Percentiles rank a stretch among this genome's conserved stretches.
phyloP scores from a whole-genome alignment of 371 early-diverging fungal genomes.

The Mucor ambiguus region DNA sequence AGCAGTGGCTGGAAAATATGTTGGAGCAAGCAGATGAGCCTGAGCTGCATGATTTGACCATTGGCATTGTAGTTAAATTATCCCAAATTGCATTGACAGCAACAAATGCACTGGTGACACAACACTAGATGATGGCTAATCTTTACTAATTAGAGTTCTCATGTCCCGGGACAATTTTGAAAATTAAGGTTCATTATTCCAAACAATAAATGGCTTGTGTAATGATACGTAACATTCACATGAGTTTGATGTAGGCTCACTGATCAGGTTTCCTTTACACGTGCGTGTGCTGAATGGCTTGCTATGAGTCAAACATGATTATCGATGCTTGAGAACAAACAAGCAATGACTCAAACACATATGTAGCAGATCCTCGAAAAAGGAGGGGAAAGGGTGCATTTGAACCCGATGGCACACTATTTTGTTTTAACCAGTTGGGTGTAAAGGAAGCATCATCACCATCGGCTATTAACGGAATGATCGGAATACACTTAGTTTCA shows the following conservation, averaged over 20 bases:
- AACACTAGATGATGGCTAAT: conserved; percentile 4
- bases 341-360: background rate
- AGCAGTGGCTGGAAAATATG: conserved; percentile 45
- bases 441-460: background rate
- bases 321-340: background rate
- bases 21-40: conserved; percentile 7
- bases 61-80: conserved; percentile 7
- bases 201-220: conserved; percentile 1
- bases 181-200: conserved; percentile 4
- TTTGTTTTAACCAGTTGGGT: background rate
- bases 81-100: conserved; percentile 20
- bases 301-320: background rate
- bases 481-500: conserved; percentile 24
- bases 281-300: background rate
- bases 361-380: background rate
- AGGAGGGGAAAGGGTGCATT: background rate
- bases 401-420: background rate
- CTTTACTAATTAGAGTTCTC: background rate
- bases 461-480: conserved; percentile 36
- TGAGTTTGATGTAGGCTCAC: background rate
- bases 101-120: background rate
- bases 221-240: conserved; percentile 22
- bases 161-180: background rate
- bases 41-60: conserved; percentile 12
- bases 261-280: background rate